A percentile compares a stretch with the other conserved stretches of the same genome.
Conservation (phyloP, 73 alveolate genomes). For the Blepharisma japonicum region DNA sequence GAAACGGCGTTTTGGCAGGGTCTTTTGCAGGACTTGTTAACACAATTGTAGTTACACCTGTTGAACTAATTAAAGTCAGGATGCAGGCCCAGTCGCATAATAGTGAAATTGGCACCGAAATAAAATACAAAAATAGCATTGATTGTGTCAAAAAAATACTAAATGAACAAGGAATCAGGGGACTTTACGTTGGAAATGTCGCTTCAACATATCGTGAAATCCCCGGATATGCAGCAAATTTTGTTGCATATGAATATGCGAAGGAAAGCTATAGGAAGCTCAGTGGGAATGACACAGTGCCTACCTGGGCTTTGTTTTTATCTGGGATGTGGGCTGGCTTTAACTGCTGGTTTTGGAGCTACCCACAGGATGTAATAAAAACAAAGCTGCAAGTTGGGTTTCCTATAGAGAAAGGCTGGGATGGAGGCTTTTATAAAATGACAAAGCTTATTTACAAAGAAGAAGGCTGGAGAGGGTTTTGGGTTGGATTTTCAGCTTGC, state of each 20-base stretch:
- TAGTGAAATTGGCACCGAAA: background rate
- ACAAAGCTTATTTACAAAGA: conserved; percentile 28
- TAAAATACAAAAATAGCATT: conserved; percentile 32
- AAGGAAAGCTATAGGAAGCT: conserved; percentile 3
- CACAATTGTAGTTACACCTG: conserved; percentile 38
- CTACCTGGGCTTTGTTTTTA: background rate
- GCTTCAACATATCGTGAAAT: conserved; percentile 26
- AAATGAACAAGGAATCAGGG: conserved; percentile 35
- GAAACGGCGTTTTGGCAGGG: conserved; percentile 38
- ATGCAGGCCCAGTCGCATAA: conserved; percentile 36
- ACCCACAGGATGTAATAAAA: conserved; percentile 47
- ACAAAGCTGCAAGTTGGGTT: conserved; percentile 36
- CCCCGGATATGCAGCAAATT: conserved; percentile 42
- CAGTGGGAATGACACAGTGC: conserved; percentile 16
- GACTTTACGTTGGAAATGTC: conserved; percentile 37
- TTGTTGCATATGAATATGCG: conserved; percentile 33
- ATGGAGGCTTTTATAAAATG: conserved; percentile 44
- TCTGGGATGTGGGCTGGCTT: conserved; percentile 40
- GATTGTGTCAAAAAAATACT: conserved; percentile 36
- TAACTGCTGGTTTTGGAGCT: conserved; percentile 40
- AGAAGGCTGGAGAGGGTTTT: conserved; percentile 42
- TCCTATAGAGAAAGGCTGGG: conserved; percentile 20
- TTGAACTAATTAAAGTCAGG: conserved; percentile 43
- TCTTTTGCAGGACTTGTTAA: conserved; percentile 40
- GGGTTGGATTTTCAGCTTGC: conserved; percentile 54